Percentiles rank a stretch among this genome's conserved stretches.
phyloP scores from a whole-genome alignment of 1,139 yeast species.

The Sugiyamaella neomexicana region DNA sequence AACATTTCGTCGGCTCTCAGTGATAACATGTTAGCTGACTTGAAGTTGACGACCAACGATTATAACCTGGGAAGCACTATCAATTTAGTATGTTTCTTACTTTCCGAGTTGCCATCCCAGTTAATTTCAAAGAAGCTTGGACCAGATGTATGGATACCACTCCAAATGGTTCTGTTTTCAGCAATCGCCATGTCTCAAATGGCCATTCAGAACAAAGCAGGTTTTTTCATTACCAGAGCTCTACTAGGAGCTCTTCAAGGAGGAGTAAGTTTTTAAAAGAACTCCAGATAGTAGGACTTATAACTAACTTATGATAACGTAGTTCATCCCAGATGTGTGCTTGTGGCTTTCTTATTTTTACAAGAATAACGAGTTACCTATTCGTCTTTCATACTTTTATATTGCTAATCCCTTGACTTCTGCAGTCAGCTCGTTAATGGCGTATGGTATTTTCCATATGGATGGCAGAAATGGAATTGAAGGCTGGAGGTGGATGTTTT shows the following conservation, averaged over 20 bases:
- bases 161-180: conserved; percentile 53
- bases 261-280: conserved; percentile 36
- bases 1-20: conserved; percentile 53
- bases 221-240: conserved; percentile 48
- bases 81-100: conserved; percentile 46
- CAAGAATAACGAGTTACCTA: conserved; percentile 48
- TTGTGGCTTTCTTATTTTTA: conserved; percentile 55
- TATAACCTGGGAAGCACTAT: conserved; percentile 51
- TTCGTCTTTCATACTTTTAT: conserved; percentile 52
- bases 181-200: conserved; percentile 50
- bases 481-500: conserved; percentile 69
- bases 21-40: conserved; percentile 50
- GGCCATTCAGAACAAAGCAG: conserved; percentile 41
- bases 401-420: conserved; percentile 37
- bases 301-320: conserved; percentile 42
- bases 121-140: conserved; percentile 52
- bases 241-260: conserved; percentile 53
- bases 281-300: conserved; percentile 22
- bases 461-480: conserved; percentile 42
- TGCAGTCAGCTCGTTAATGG: conserved; percentile 43
- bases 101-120: conserved; percentile 56
- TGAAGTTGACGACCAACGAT: conserved; percentile 49
- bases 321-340: conserved; percentile 54
- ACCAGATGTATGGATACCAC: conserved; percentile 56
- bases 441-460: conserved; percentile 49